phyloP scores from a whole-genome alignment of 495 filamentous ascomycete genomes.

The Penicillium waksmanii region DNA sequence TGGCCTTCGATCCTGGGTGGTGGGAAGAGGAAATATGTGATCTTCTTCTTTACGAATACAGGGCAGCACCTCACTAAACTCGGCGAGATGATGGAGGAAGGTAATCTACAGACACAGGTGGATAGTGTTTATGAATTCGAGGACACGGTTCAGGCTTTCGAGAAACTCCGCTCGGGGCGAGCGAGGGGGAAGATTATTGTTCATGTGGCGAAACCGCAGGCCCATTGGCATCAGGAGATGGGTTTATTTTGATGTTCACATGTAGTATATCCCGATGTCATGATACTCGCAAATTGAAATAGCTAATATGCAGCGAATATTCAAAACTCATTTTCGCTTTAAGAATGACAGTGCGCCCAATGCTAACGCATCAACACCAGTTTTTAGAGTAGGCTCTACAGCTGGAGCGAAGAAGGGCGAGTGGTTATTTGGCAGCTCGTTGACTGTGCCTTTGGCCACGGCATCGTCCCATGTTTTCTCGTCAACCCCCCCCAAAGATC shows the following conservation, averaged over 20 bases:
- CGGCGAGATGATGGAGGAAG: conserved; percentile 61
- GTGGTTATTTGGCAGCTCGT: conserved; percentile 58
- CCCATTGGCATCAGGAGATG: conserved; percentile 17
- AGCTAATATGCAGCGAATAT: neutral
- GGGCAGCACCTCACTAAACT: conserved; percentile 57
- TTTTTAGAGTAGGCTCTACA: conserved; percentile 61
- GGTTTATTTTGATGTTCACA: neutral
- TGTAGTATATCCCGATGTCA: neutral
- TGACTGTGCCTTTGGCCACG: conserved; percentile 43
- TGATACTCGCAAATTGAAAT: conserved; percentile 3
- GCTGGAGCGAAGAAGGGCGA: conserved; percentile 63
- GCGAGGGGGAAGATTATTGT: conserved; percentile 74
- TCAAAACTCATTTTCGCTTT: conserved; percentile 18
- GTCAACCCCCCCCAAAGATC: conserved; percentile 59
- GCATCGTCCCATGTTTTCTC: conserved; percentile 50
- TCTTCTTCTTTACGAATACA: conserved; percentile 44
- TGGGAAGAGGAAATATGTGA: conserved; percentile 58
- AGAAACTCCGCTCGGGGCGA: conserved; percentile 62
- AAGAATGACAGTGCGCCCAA: conserved; percentile 55
- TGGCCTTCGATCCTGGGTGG: conserved; percentile 66
- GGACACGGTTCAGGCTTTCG: conserved; percentile 65
- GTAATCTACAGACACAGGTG: conserved; percentile 62
- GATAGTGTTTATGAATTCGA: conserved; percentile 65
- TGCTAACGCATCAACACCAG: conserved; percentile 58
- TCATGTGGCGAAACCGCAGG: conserved; percentile 42